Evolutionary conservation across 2,329 filamentous ascomycete species (phyloP).

Genomic region (Pseudogymnoascus sp.): DNA sequence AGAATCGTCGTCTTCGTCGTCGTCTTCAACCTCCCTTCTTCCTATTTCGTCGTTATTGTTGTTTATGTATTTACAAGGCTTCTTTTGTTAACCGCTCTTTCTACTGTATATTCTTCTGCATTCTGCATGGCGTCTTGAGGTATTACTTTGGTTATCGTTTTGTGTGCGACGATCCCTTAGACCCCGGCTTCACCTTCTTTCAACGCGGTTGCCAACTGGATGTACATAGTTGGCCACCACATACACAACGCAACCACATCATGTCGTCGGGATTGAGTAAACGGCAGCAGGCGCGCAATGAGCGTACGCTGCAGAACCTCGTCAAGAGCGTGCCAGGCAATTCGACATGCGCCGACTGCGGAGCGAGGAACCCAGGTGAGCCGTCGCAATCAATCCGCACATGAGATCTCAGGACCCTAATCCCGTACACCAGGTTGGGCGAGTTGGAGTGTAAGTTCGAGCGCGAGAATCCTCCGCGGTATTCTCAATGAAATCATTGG

Average conservation of each 20-base stretch:
- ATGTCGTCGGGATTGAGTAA: constrained; percentile 80
- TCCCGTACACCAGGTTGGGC: constrained; percentile 24
- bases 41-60: constrained; percentile 1
- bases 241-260: constrained; percentile 2
- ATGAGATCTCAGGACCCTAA: not conserved
- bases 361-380: constrained; percentile 79
- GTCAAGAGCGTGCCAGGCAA: constrained; percentile 80
- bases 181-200: constrained; percentile 1
- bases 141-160: constrained; percentile 5
- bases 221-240: not conserved
- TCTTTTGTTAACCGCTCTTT: constrained; percentile 1
- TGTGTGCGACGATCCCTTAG: constrained; percentile 9
- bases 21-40: constrained; percentile 7
- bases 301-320: constrained; percentile 82
- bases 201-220: not conserved
- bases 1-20: not conserved
- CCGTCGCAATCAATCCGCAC: not conserved
- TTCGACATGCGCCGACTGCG: constrained; percentile 88
- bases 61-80: constrained; percentile 5
- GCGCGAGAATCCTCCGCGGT: not conserved
- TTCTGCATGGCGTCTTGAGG: constrained; percentile 7
- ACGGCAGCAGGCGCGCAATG: constrained; percentile 95
- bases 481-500: not conserved
- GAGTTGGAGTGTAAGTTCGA: constrained; percentile 30
- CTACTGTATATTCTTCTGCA: constrained; percentile 7